Evolutionary conservation across 345 rosid genomes (phyloP), one percentile per base, ranked within the genome.

Genomic region (Triadica sebifera): DNA sequence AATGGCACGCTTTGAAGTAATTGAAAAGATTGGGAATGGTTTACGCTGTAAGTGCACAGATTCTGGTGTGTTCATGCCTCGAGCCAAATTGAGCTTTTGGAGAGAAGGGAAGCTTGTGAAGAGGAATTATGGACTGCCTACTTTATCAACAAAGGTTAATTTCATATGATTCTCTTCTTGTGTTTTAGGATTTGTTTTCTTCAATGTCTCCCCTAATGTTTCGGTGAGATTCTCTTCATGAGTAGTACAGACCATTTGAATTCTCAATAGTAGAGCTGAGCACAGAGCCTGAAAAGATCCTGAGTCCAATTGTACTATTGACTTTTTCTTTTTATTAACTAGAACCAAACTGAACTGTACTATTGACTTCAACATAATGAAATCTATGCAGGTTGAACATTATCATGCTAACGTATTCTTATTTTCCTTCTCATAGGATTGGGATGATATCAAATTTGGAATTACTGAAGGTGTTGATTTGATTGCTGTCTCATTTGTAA

Each of bases 51-150:
- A 80, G 81, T 90, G 95, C 82, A 86, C 77, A 39, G 95, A 87
- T 72, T 77, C 91, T 49, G 91, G 95, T 71, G 74, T 88, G 13
- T 80, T 90, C 72, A 85, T 90, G 52, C 95, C 95, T 58, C 83
- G 87, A 22, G 95, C 95, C 19, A 90, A 90, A 78, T 81, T 88
- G 76, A 88, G 91, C 84, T 87, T 86, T 56, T 81, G 95, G 95
- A 82, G 95, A 78, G 77, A 85, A 57, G 95, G 91, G 60, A 86
- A 80, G 75, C 86, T 86, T 63, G 67, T 76, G 34, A 2, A 29
- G 63, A 67, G 76, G 43, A 68, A 80, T 67, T 69, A 75, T 5
- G 79, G 79, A 52, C 84, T 87, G 69, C 91, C 92, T 29, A 29
- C 89, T 8, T 68, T 90, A 67, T 90, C 91, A 9, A 22, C 65